These are phyloP conservation scores for Bruguiera gymnorhiza DNA, from an alignment of 345 rosid species.

Conservation along the genomic window DNA sequence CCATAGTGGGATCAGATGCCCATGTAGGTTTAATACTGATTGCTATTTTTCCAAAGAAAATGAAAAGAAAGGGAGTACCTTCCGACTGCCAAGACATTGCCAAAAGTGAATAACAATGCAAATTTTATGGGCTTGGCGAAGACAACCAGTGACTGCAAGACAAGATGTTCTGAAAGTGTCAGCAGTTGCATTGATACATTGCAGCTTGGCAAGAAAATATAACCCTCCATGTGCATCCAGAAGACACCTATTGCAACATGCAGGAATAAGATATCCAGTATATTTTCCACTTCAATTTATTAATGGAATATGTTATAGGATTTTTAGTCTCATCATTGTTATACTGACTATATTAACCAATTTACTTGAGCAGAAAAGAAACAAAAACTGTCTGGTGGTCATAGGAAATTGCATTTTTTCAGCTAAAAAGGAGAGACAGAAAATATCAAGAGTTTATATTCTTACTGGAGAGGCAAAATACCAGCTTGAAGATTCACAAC, in stretches of 20 bases:
- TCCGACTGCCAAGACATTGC: conserved; percentile 87
- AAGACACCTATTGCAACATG: not conserved
- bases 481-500: too few relatives aligned
- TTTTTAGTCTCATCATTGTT: not conserved
- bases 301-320: not conserved
- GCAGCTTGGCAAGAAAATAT: not conserved
- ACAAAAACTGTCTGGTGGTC: not conserved
- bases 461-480: too few relatives aligned
- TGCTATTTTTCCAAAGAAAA: not conserved
- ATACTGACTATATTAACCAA: not conserved
- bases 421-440: not conserved
- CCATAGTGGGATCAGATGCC: not conserved
- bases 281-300: not conserved
- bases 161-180: conserved; percentile 11
- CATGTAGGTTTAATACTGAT: not conserved
- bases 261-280: not conserved
- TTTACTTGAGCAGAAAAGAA: not conserved
- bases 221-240: not conserved
- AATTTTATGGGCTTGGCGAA: conserved; percentile 77
- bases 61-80: conserved; percentile 41
- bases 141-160: conserved; percentile 76
- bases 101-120: conserved; percentile 83
- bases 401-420: not conserved
- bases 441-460: too few relatives aligned
- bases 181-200: not conserved